Conservation (phyloP, 345 rosid genomes). For the Eucalyptus pumila region DNA sequence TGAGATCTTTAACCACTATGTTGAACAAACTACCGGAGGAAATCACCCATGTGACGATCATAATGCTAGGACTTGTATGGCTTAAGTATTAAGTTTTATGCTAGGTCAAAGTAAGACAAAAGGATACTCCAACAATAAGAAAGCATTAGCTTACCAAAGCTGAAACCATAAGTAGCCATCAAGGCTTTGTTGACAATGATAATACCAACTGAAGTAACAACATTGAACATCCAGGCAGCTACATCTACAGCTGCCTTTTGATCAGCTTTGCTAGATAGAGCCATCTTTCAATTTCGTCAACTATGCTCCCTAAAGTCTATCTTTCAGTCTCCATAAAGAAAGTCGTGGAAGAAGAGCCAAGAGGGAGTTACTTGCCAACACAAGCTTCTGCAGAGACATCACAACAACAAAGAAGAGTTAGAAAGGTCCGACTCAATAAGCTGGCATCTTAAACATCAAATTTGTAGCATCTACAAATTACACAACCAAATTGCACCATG, state of each 20-base stretch:
- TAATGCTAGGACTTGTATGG: not conserved
- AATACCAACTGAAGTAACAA: slow-evolving; percentile 94
- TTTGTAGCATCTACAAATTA: not conserved
- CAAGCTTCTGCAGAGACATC: not conserved
- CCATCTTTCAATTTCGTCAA: slow-evolving; percentile 24
- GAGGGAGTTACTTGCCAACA: not conserved
- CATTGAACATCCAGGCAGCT: slow-evolving; percentile 99
- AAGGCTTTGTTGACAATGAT: slow-evolving; percentile 93
- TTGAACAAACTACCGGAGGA: not conserved
- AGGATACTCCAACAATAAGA: not conserved
- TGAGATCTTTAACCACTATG: not conserved
- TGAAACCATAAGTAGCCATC: slow-evolving; percentile 96
- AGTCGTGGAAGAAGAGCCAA: not conserved
- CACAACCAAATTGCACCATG: not conserved
- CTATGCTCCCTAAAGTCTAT: not conserved
- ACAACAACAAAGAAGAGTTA: not conserved
- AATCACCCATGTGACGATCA: not conserved
- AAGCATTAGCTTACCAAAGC: slow-evolving; percentile 51
- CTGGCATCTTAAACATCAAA: not conserved
- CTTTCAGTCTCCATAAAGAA: not conserved
- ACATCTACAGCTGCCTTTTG: slow-evolving; percentile 80
- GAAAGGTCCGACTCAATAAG: not conserved
- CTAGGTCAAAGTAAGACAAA: not conserved
- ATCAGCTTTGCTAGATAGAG: slow-evolving; percentile 64
- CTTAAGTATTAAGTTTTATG: not conserved